A percentile compares a stretch with the other conserved stretches of the same genome.
Conservation (phyloP, 345 rosid genomes). For the Camelina hispida region DNA sequence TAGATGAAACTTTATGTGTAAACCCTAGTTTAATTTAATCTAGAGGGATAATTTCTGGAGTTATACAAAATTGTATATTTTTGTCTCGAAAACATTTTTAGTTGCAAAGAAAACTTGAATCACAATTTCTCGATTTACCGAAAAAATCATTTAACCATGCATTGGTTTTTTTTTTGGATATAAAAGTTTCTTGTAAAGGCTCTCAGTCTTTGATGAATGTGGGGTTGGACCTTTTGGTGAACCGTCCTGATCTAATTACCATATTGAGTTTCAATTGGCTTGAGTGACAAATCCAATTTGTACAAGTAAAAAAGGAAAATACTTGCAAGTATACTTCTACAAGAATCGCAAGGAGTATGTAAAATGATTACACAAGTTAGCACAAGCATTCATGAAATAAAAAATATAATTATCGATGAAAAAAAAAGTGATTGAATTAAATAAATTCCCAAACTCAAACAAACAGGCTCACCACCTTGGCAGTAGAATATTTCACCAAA, state of each 20-base stretch:
- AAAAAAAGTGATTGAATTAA: constrained; percentile 6
- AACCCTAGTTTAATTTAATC: too few relatives aligned
- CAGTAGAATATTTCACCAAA: constrained; percentile 39
- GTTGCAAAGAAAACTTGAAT: too few relatives aligned
- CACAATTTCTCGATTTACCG: not conserved
- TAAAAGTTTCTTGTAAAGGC: not conserved
- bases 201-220: not conserved
- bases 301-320: not conserved
- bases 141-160: not conserved
- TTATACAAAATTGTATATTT: too few relatives aligned
- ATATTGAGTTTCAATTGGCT: not conserved
- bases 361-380: not conserved
- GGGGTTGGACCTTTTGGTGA: not conserved
- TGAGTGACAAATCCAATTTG: not conserved
- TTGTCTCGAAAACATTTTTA: too few relatives aligned
- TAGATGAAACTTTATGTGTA: too few relatives aligned
- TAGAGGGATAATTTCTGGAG: too few relatives aligned
- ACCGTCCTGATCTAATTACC: not conserved
- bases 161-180: not conserved
- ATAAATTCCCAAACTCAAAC: constrained; percentile 31
- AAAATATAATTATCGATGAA: not conserved
- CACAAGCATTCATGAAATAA: not conserved
- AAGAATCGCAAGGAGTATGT: not conserved
- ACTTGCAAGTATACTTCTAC: constrained; percentile 5
- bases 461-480: constrained; percentile 36